Evolutionary conservation across 2,329 filamentous ascomycete species (phyloP).

Genomic region (Sarocladium kiliense): DNA sequence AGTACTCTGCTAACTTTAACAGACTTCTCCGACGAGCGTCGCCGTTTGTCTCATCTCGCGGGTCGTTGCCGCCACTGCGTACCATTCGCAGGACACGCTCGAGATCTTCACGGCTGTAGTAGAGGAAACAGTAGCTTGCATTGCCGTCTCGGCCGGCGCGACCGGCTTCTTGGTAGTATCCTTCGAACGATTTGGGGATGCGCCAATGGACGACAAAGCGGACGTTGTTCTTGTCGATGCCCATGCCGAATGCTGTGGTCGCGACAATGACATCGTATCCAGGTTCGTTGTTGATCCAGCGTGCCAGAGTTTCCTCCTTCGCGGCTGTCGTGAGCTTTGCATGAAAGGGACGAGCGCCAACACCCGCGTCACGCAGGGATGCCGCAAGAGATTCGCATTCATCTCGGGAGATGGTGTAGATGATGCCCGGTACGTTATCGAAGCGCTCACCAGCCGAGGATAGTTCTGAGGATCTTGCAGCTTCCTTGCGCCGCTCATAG

Average conservation of each 20-base stretch:
- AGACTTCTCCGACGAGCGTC: slow-evolving; percentile 58
- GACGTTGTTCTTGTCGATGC: slow-evolving; percentile 92
- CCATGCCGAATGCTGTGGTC: slow-evolving; percentile 96
- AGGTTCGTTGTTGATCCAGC: slow-evolving; percentile 67
- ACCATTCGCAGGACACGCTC: slow-evolving; percentile 63
- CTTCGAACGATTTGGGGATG: slow-evolving; percentile 88
- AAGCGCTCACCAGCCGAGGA: slow-evolving; percentile 45
- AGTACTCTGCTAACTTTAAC: slow-evolving; percentile 69
- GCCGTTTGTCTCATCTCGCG: slow-evolving; percentile 27
- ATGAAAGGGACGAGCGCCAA: slow-evolving; percentile 71
- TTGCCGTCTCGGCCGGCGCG: slow-evolving; percentile 87
- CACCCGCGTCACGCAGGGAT: slow-evolving; percentile 60
- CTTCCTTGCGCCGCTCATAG: slow-evolving; percentile 60
- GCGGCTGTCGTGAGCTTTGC: slow-evolving; percentile 61
- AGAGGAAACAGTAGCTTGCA: slow-evolving; percentile 79
- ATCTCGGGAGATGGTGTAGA: slow-evolving; percentile 70
- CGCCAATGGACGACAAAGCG: slow-evolving; percentile 95
- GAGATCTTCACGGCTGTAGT: slow-evolving; percentile 84
- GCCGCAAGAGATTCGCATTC: slow-evolving; percentile 69
- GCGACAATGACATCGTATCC: slow-evolving; percentile 91
- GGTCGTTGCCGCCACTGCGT: slow-evolving; percentile 28
- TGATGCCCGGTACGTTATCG: slow-evolving; percentile 68
- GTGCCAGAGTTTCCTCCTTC: slow-evolving; percentile 65
- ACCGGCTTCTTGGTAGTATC: slow-evolving; percentile 93
- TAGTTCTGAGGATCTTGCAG: slow-evolving; percentile 56